Percentiles rank a stretch among this genome's conserved stretches.
Conservation (phyloP, 106 monocot genomes). For the Chionographis japonica region DNA sequence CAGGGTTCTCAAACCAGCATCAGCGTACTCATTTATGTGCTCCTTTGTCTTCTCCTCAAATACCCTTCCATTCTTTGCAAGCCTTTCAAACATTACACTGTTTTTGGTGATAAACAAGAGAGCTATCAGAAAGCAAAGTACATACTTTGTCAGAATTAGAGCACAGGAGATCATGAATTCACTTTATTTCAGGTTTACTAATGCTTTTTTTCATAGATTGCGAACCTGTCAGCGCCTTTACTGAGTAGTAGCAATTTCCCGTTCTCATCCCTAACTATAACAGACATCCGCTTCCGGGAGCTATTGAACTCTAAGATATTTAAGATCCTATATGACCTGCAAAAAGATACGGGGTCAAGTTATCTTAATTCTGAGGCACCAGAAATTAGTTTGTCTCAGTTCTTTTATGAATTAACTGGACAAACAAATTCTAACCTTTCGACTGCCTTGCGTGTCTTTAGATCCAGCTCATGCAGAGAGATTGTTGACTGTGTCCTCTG, state of each 20-base stretch:
- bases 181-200: no score
- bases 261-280: constrained; percentile 64
- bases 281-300: constrained; percentile 88
- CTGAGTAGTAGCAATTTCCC: constrained; percentile 70
- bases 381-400: not conserved
- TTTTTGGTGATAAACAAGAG: constrained; percentile 3
- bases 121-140: no score
- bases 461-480: constrained; percentile 70
- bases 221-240: constrained; percentile 95
- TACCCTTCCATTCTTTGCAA: constrained; percentile 48
- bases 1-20: constrained; percentile 91
- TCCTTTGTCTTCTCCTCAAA: constrained; percentile 67
- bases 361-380: not conserved
- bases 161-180: no score
- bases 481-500: constrained; percentile 68
- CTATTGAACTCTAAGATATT: constrained; percentile 92
- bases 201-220: not conserved
- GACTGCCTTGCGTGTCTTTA: constrained; percentile 22
- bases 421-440: constrained; percentile 41
- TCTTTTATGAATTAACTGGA: not conserved
- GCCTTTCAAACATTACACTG: constrained; percentile 93
- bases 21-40: constrained; percentile 84
- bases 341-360: not conserved
- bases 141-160: no score
- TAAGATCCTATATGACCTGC: constrained; percentile 72